Base-by-base conservation (phyloP, 2,329 filamentous ascomycete species). In the Talaromyces islandicus region DNA sequence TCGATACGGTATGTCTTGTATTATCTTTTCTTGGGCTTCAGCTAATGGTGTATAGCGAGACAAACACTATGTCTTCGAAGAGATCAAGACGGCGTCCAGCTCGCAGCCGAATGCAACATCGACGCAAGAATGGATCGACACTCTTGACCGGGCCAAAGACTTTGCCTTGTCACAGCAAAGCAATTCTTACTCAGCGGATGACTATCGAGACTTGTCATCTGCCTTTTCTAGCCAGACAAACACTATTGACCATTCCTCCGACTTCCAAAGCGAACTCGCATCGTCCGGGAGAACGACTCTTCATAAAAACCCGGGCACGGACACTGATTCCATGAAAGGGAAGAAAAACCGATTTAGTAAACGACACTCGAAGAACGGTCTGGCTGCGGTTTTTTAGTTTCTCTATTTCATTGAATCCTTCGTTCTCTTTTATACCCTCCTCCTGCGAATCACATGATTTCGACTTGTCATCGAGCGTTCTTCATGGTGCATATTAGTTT, bases 1-100 rank as follows among this genome's bases (percentile, higher is more conserved):
- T 97, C 57, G 92, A 97, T 78, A 95, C 91, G 66, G 94, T 97
- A 86, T 82, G 92, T 83, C 48, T 53, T 50, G 46, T 50, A 24
- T 12, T 60, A 10, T 35, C 62, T 64, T 48, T 64, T 57, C 19
- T 53, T 66, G 60, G 64, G 17, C 25, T 24, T 46, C 30, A 65
- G n/a, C 72, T 74, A 65, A 73, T 21, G 25, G 30, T 35, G 10
- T 38, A 43, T 66, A 96, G 93, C 86, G 86, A 65, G 92, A 96
- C 61, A 89, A 92, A 70, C 92, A 95, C 68, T 94, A 90, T 72
- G 89, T 89, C 14, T 99, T 99, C 69, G 94, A 99, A 77, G 92
- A 97, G 69, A n/a, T 96, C 95, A 72, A 59, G 7, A 19, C 54
- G 32, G 83, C 87, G 19, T 85, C 81, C 54, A 83, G 80, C 63